Evolutionary conservation across 352 stramenopile genomes (phyloP), one percentile per base, ranked within the genome.

Genomic region (Aphanomyces astaci): DNA sequence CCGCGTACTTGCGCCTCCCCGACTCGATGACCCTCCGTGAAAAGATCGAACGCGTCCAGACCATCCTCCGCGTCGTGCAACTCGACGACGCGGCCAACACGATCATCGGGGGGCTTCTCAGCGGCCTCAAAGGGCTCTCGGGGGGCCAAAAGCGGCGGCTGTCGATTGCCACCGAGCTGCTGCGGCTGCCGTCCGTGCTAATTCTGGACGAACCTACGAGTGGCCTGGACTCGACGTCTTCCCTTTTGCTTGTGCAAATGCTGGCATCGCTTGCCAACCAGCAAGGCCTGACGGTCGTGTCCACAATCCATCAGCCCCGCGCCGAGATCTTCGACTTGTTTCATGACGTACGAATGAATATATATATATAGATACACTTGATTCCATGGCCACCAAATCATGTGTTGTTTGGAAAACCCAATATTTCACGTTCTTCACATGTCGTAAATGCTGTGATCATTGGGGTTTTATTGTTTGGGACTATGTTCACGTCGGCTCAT

Each of bases 271-370:
- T 71, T 24, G 56, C 64, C 25, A 30, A 57, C 1, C 56, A 69
- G 46, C 63, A 71, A 57, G 71, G 71, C 13, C 66, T 68, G 7
- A 75, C 71, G 22, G 71, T 75, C 22, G 39, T 75, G 25, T 67
- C 66, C 0, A 71, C 71, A 2, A 66, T 75, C 17, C 66, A 75
- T 49, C 71, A 75, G 45, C 71, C 71, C 10, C 51, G 56, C 9
- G 52, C 65, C n/a, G 66, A 73, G 32, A 70, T 73, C n/a, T 75
- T 71, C 36, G 45, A 70, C 13, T 48, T 73, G 22, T 75, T 75
- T 32, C 53, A 75, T 22, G 57, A 71, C 19, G 49, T 73, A 36
- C 40, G 55, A 32, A n/a, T n/a, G n/a, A n/a, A n/a, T n/a, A n/a
- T n/a, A n/a, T n/a, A n/a, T n/a, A n/a, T n/a, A n/a, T n/a, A n/a